These are phyloP conservation scores for Neostapfia colusana DNA, from an alignment of 176 grass and related monocot species.

Conservation along the genomic window DNA sequence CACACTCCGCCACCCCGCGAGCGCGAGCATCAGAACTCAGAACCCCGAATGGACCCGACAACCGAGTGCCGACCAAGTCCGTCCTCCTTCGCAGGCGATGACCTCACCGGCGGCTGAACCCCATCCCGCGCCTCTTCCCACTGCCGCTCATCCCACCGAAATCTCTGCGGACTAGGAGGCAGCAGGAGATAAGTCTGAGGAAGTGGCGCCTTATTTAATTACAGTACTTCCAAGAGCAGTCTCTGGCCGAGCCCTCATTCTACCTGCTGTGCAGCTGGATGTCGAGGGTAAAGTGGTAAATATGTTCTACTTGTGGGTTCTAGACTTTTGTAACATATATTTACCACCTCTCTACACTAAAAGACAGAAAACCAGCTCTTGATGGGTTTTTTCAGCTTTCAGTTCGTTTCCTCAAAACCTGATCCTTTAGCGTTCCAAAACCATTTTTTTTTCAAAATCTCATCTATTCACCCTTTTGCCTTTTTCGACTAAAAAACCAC, in stretches of 20 bases:
- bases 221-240: slow-evolving; percentile 51
- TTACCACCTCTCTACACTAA: no score
- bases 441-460: no score
- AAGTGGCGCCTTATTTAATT: slow-evolving; percentile 46
- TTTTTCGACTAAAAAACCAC: no score
- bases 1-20: background rate
- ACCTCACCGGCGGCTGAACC: slow-evolving; percentile 27
- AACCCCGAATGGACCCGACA: background rate
- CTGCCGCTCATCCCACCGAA: slow-evolving; percentile 19
- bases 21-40: no score
- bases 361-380: no score
- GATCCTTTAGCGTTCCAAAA: no score
- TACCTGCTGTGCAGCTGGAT: slow-evolving; percentile 64
- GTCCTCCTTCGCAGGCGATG: slow-evolving; percentile 19
- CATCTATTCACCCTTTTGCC: no score
- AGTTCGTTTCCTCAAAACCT: no score
- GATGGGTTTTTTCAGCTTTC: no score
- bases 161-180: slow-evolving; percentile 42
- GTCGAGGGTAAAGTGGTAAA: slow-evolving; percentile 51
- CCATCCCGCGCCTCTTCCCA: slow-evolving; percentile 4
- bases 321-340: no score
- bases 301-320: slow-evolving; percentile 58
- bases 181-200: slow-evolving; percentile 48
- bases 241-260: slow-evolving; percentile 47
- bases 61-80: background rate